phyloP scores from a whole-genome alignment of 192 early-diverging fungal species.

The Backusella mclennaniae region DNA sequence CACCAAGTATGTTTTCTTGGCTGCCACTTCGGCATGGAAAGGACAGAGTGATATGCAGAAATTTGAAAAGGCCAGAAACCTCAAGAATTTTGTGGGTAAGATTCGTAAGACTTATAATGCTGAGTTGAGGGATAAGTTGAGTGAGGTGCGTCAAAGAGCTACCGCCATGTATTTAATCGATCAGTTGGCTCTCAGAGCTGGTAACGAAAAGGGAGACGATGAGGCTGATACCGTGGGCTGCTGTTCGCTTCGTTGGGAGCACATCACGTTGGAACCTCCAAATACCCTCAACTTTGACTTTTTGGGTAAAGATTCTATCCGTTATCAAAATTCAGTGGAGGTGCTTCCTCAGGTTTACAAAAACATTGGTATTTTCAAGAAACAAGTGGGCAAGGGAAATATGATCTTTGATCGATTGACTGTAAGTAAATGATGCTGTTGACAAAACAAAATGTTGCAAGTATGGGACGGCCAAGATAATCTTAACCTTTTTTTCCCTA shows the following conservation, averaged over 20 bases:
- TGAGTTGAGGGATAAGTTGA: conserved; percentile 79
- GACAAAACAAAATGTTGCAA: not conserved
- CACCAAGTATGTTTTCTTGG: conserved; percentile 95
- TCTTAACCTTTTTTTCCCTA: conserved; percentile 19
- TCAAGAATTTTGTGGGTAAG: conserved; percentile 62
- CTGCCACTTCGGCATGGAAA: conserved; percentile 90
- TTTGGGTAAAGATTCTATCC: conserved; percentile 97
- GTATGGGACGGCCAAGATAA: not conserved
- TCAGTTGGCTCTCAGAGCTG: conserved; percentile 89
- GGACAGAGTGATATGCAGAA: conserved; percentile 95
- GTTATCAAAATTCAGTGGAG: conserved; percentile 82
- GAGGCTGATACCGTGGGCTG: conserved; percentile 99
- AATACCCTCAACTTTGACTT: conserved; percentile 93
- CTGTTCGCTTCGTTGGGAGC: conserved; percentile 93
- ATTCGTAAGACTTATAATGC: conserved; percentile 80
- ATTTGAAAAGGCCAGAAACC: conserved; percentile 90
- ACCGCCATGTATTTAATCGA: conserved; percentile 97
- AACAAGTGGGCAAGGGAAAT: conserved; percentile 72
- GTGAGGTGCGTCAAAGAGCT: conserved; percentile 83
- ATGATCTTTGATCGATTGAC: conserved; percentile 91
- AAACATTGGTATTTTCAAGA: conserved; percentile 90
- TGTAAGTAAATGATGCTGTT: conserved; percentile 41
- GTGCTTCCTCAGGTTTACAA: conserved; percentile 92
- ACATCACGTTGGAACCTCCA: conserved; percentile 80
- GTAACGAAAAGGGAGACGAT: conserved; percentile 96